Conservation (phyloP, 257 asterid species). For the Ilex asprella region DNA sequence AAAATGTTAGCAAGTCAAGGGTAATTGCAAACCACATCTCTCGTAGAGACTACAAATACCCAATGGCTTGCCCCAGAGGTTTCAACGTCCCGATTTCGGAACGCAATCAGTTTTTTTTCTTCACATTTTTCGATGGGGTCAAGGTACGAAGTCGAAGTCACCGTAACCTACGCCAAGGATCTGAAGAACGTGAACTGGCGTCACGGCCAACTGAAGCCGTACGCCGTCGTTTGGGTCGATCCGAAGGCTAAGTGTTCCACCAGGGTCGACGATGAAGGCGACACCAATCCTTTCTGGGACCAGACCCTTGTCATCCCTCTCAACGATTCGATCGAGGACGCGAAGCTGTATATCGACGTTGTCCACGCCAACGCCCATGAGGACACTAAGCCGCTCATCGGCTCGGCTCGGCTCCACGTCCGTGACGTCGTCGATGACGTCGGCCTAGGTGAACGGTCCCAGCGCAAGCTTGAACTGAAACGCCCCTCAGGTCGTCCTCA, state of each 20-base stretch:
- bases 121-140: conserved; percentile 12
- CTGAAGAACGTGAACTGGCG: conserved; percentile 18
- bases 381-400: conserved; percentile 14
- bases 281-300: conserved; percentile 5
- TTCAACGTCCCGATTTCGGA: too few relatives aligned
- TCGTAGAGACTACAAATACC: too few relatives aligned
- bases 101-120: background rate
- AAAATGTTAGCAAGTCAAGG: too few relatives aligned
- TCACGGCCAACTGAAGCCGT: conserved; percentile 8
- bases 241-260: conserved; percentile 2
- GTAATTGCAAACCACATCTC: too few relatives aligned
- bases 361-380: background rate
- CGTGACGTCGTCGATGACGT: conserved; percentile 6
- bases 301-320: conserved; percentile 2
- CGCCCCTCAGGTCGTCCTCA: conserved; percentile 16
- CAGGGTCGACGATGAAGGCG: conserved; percentile 6
- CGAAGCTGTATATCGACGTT: conserved; percentile 6
- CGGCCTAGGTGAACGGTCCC: background rate
- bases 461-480: background rate
- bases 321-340: conserved; percentile 2
- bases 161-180: conserved; percentile 7
- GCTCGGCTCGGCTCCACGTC: conserved; percentile 6
- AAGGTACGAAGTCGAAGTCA: conserved; percentile 13
- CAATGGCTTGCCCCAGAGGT: too few relatives aligned
- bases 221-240: conserved; percentile 13